phyloP scores from a whole-genome alignment of 345 rosid genomes.

The Conringia planisiliqua region DNA sequence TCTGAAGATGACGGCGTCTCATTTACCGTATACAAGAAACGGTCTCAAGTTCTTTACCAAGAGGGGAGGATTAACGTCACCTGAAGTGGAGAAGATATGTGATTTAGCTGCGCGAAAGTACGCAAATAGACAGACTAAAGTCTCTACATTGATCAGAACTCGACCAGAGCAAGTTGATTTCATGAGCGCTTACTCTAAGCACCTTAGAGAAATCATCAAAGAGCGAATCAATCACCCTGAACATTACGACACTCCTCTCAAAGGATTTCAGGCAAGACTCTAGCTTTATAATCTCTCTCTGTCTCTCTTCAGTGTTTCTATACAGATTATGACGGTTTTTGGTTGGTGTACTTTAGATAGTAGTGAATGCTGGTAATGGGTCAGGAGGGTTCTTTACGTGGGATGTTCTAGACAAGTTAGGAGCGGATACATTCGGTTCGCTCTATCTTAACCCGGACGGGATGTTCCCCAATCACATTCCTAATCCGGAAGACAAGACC shows the following conservation, averaged over 20 bases:
- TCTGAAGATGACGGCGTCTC: conserved; percentile 89
- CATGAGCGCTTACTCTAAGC: conserved; percentile 72
- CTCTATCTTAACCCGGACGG: conserved; percentile 84
- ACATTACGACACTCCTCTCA: conserved; percentile 75
- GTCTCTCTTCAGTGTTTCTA: background rate
- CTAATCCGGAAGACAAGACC: conserved; percentile 80
- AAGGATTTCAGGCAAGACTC: conserved; percentile 66
- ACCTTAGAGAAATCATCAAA: conserved; percentile 65
- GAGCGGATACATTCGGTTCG: conserved; percentile 89
- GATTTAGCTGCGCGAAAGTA: conserved; percentile 67
- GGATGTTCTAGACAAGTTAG: conserved; percentile 83
- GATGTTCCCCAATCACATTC: conserved; percentile 92
- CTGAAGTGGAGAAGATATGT: conserved; percentile 83
- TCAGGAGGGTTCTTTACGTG: conserved; percentile 95
- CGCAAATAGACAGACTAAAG: conserved; percentile 60
- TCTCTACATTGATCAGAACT: conserved; percentile 49
- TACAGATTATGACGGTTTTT: background rate
- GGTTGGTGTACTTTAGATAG: conserved; percentile 48
- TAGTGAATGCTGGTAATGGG: conserved; percentile 89
- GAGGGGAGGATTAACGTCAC: conserved; percentile 82
- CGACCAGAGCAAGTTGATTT: conserved; percentile 57
- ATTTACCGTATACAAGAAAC: conserved; percentile 86
- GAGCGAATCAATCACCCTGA: conserved; percentile 75
- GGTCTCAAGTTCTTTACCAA: conserved; percentile 88
- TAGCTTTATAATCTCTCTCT: background rate